Conservation (phyloP, 179 eudicot genomes). For the Amaranthus tricolor region DNA sequence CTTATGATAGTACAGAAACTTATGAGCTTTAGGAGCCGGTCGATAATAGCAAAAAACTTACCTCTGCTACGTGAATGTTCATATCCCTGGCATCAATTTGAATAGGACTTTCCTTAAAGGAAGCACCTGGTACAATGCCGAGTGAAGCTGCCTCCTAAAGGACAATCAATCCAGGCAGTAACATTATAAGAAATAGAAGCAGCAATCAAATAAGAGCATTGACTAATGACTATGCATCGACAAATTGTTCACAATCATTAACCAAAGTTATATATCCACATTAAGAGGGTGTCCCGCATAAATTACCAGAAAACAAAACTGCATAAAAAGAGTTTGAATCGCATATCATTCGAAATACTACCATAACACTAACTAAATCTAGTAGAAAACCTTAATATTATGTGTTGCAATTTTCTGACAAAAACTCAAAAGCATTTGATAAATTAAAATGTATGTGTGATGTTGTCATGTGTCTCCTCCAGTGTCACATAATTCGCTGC, state of each 20-base stretch:
- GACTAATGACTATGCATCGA: not conserved
- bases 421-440: not conserved
- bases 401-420: not conserved
- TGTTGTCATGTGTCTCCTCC: not conserved
- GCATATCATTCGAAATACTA: not conserved
- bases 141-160: conserved; percentile 90
- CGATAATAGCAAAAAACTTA: conserved; percentile 24
- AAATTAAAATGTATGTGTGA: not conserved
- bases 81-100: conserved; percentile 61
- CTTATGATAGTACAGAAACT: not conserved
- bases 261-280: not conserved
- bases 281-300: not conserved
- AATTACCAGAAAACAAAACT: not conserved
- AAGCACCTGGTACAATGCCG: conserved; percentile 66
- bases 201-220: not conserved
- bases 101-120: conserved; percentile 61
- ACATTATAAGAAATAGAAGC: conserved; percentile 7
- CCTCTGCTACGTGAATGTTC: conserved; percentile 64
- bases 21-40: not conserved
- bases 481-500: too few species aligned
- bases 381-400: not conserved
- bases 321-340: not conserved
- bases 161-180: not conserved
- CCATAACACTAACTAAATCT: not conserved
- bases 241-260: not conserved